Evolutionary conservation across 306 rosid genomes (phyloP).

Genomic region (Psophocarpus tetragonolobus): DNA sequence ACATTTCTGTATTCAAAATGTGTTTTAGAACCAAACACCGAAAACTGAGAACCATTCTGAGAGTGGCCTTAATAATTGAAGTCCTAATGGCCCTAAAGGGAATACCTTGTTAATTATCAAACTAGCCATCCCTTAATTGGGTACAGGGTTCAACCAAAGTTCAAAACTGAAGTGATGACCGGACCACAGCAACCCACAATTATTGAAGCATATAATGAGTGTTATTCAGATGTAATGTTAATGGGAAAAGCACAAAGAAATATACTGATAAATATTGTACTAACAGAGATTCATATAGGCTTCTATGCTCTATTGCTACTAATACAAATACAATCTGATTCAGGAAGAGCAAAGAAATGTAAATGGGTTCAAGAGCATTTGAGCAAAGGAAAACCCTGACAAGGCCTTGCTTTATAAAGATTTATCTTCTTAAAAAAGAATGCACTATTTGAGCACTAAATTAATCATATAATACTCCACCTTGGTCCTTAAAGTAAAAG

Average conservation of each 20-base stretch:
- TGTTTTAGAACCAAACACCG: no score
- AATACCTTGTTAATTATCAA: not conserved
- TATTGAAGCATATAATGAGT: not conserved
- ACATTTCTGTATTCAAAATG: no score
- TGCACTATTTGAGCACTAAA: not conserved
- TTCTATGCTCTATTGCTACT: not conserved
- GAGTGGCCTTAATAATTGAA: not conserved
- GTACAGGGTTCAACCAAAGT: not conserved
- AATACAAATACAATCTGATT: not conserved
- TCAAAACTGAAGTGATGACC: not conserved
- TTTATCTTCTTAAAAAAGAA: not conserved
- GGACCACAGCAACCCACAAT: not conserved
- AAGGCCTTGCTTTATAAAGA: not conserved
- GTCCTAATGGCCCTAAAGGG: not conserved
- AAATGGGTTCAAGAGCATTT: not conserved
- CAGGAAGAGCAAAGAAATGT: conserved; percentile 2
- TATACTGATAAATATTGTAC: not conserved
- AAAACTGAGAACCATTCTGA: no score
- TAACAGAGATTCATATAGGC: not conserved
- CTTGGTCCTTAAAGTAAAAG: not conserved
- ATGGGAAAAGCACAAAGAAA: not conserved
- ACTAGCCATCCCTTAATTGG: not conserved
- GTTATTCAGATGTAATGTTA: not conserved
- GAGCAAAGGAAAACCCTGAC: not conserved
- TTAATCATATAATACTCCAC: not conserved